Evolutionary conservation across 148 eudicot genomes (phyloP).

Genomic region (Rhododendron kiyosumense): DNA sequence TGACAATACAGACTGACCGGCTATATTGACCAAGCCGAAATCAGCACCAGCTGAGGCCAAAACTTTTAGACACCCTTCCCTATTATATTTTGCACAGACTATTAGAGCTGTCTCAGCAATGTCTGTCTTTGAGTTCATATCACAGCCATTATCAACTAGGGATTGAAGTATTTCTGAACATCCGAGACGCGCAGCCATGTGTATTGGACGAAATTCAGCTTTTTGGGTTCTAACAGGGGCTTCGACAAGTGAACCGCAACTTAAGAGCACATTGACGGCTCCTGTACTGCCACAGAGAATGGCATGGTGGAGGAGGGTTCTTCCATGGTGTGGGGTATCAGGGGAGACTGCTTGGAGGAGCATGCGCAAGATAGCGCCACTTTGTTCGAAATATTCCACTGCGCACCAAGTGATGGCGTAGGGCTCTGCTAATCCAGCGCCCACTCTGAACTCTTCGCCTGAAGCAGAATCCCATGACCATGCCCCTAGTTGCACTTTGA

Average conservation of each 20-base stretch:
- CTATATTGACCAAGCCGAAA: slow-evolving; percentile 52
- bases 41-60: slow-evolving; percentile 73
- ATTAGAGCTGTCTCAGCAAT: slow-evolving; percentile 71
- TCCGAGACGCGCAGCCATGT: slow-evolving; percentile 83
- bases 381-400: slow-evolving; percentile 77
- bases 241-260: slow-evolving; percentile 47
- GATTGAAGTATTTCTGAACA: slow-evolving; percentile 31
- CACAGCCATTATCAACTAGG: slow-evolving; percentile 60
- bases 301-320: slow-evolving; percentile 93
- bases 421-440: slow-evolving; percentile 90
- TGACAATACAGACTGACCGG: slow-evolving; percentile 43
- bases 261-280: slow-evolving; percentile 54
- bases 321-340: slow-evolving; percentile 45
- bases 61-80: slow-evolving; percentile 53
- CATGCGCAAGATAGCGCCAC: slow-evolving; percentile 63
- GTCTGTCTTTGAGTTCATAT: slow-evolving; percentile 55
- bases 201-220: slow-evolving; percentile 50
- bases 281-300: slow-evolving; percentile 54
- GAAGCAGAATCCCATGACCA: slow-evolving; percentile 91
- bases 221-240: slow-evolving; percentile 37
- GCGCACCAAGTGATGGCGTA: slow-evolving; percentile 87
- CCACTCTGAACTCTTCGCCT: slow-evolving; percentile 87
- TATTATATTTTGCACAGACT: slow-evolving; percentile 48
- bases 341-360: slow-evolving; percentile 48
- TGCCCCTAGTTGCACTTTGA: slow-evolving; percentile 71